Percentiles rank a stretch among this genome's conserved stretches.
Conservation (phyloP, 75 land plant species). For the Gnetum montanum region DNA sequence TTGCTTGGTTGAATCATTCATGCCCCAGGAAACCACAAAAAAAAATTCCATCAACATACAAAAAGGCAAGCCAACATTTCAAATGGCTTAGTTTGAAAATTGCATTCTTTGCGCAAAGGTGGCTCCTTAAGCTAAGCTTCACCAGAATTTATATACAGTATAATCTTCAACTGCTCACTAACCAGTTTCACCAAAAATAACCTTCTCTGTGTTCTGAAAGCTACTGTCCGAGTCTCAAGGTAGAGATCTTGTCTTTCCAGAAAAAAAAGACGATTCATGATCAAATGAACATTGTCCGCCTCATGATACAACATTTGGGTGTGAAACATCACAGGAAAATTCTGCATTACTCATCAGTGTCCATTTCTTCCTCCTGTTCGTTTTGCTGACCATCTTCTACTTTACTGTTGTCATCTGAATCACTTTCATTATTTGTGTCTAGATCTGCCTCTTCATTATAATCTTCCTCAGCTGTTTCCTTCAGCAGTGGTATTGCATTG, state of each 20-base stretch:
- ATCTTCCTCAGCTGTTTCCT: constrained; percentile 12
- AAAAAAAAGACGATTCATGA: neutral
- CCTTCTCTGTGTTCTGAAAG: too few species aligned
- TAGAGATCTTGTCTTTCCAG: too few species aligned
- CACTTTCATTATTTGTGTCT: constrained; percentile 3
- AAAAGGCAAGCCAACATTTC: constrained; percentile 4
- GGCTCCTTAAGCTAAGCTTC: neutral
- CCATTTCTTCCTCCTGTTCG: constrained; percentile 6
- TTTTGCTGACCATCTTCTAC: neutral
- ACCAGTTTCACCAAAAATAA: neutral
- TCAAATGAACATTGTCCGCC: neutral
- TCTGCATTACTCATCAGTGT: constrained; percentile 2
- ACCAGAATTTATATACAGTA: constrained; percentile 5
- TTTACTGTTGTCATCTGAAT: constrained; percentile 5
- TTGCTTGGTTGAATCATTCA: neutral
- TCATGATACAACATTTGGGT: too few species aligned
- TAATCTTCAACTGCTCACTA: constrained; percentile 5
- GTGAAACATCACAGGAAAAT: neutral
- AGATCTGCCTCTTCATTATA: neutral
- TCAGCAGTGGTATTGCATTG: neutral
- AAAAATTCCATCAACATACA: neutral
- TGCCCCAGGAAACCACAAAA: neutral
- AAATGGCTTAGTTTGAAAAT: neutral
- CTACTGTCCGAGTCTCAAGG: too few species aligned
- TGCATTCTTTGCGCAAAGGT: neutral